phyloP scores from a whole-genome alignment of 2,329 filamentous ascomycete species.

The Lachnellula willkommii region DNA sequence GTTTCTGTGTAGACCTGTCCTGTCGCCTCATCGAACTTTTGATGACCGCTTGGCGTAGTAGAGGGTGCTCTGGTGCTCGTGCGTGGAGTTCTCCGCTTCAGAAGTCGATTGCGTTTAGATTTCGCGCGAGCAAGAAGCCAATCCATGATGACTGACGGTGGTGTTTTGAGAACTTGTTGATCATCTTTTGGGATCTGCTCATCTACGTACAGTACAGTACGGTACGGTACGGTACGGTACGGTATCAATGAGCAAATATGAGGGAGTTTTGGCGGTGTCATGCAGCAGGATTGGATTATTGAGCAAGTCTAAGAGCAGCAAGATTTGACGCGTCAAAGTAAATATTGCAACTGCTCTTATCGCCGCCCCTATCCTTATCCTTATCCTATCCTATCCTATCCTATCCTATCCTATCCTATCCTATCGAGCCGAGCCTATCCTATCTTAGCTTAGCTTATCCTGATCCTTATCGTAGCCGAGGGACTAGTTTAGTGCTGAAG shows the following conservation, averaged over 20 bases:
- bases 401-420: too few relatives aligned
- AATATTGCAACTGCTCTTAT: too few relatives aligned
- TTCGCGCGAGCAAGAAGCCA: slow-evolving; percentile 1
- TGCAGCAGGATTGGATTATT: background rate
- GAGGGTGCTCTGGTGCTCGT: background rate
- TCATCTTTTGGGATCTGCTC: background rate
- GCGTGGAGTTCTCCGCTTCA: background rate
- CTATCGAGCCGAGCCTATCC: too few relatives aligned
- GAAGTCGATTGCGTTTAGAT: slow-evolving; percentile 3
- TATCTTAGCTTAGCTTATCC: too few relatives aligned
- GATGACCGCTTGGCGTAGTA: background rate
- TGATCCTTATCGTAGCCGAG: background rate
- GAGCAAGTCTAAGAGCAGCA: too few relatives aligned
- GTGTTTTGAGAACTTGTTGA: background rate
- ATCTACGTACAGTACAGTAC: background rate
- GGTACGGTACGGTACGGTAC: too few relatives aligned
- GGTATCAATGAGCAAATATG: background rate
- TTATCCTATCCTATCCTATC: too few relatives aligned
- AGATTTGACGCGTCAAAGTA: too few relatives aligned
- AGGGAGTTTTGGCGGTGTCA: background rate
- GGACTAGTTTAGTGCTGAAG: background rate
- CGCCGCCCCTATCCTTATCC: too few relatives aligned
- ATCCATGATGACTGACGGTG: slow-evolving; percentile 1
- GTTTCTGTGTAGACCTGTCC: slow-evolving; percentile 28
- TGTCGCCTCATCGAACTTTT: slow-evolving; percentile 24